phyloP scores from a whole-genome alignment of 805 yeast species.

The Candida boidinii region DNA sequence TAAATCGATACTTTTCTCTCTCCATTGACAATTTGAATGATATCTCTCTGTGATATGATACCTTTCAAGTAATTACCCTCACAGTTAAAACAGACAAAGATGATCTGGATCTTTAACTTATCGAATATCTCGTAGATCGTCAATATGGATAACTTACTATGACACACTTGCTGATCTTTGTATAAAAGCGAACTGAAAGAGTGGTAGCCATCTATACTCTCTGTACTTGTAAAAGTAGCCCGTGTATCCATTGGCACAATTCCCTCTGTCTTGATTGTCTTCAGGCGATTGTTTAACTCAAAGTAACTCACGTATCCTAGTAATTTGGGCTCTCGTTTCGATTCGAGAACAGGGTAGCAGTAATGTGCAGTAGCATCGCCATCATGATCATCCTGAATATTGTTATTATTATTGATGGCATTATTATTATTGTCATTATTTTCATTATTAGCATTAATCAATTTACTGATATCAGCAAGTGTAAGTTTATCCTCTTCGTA shows the following conservation, averaged over 20 bases:
- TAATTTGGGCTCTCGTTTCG: constrained; percentile 23
- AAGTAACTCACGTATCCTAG: constrained; percentile 34
- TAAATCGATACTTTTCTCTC: background rate
- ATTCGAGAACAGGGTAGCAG: constrained; percentile 39
- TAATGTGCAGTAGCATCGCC: constrained; percentile 12
- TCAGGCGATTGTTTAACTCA: constrained; percentile 25
- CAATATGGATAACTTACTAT: constrained; percentile 22
- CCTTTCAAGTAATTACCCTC: constrained; percentile 24
- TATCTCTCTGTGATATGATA: constrained; percentile 25
- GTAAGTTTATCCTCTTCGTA: constrained; percentile 22
- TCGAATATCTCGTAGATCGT: constrained; percentile 30
- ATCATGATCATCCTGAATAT: constrained; percentile 8
- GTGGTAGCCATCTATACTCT: constrained; percentile 6
- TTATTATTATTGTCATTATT: too few species aligned
- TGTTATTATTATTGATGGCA: too few species aligned
- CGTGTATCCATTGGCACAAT: constrained; percentile 9
- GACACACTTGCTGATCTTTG: constrained; percentile 14
- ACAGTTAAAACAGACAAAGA: constrained; percentile 21
- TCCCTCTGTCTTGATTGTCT: constrained; percentile 4
- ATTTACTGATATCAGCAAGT: constrained; percentile 16
- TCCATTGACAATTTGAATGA: constrained; percentile 11
- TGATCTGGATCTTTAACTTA: constrained; percentile 25
- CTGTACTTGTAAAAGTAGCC: constrained; percentile 8
- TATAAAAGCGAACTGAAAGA: constrained; percentile 6
- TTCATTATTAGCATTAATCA: too few species aligned